These are phyloP conservation scores for Termitomyces sp. DNA, from an alignment of 768 basidiomycete genomes.

Conservation along the genomic window DNA sequence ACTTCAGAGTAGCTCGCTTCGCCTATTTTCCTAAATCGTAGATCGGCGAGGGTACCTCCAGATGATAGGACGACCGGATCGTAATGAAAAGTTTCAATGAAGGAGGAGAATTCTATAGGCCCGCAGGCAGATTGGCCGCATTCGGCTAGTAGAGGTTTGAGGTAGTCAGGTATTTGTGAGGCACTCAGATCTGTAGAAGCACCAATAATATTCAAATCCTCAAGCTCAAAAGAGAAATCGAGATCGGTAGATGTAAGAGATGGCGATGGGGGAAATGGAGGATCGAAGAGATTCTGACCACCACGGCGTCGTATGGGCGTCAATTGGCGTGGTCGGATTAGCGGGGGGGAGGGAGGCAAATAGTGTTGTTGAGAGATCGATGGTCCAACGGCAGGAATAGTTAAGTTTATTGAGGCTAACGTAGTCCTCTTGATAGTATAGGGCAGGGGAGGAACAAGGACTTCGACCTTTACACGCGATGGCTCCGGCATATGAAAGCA, in stretches of 20 bases:
- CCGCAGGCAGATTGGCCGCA: constrained; percentile 58
- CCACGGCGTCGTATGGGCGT: constrained; percentile 57
- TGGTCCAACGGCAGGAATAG: constrained; percentile 2
- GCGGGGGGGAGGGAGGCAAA: constrained; percentile 22
- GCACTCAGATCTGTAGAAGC: constrained; percentile 16
- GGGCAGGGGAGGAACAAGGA: constrained; percentile 34
- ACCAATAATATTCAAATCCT: constrained; percentile 30
- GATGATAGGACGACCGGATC: constrained; percentile 54
- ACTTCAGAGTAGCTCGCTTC: constrained; percentile 98
- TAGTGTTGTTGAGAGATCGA: constrained; percentile 13
- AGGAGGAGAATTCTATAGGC: constrained; percentile 74
- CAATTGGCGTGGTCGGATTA: constrained; percentile 49
- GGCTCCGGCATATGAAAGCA: constrained; percentile 9
- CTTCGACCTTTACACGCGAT: constrained; percentile 26
- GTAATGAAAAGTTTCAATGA: constrained; percentile 75
- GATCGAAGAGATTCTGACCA: constrained; percentile 33
- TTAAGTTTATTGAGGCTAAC: constrained; percentile 12
- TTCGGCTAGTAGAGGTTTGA: constrained; percentile 61
- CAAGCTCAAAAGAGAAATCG: constrained; percentile 47
- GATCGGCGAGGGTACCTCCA: constrained; percentile 11
- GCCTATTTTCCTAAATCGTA: constrained; percentile 76
- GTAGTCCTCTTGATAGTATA: constrained; percentile 22
- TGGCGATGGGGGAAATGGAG: constrained; percentile 50
- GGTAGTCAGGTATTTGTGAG: constrained; percentile 40
- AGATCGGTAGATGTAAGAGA: constrained; percentile 39